Evolutionary conservation across 1,139 yeast genomes (phyloP).

Genomic region (Suhomyces wounanorum): DNA sequence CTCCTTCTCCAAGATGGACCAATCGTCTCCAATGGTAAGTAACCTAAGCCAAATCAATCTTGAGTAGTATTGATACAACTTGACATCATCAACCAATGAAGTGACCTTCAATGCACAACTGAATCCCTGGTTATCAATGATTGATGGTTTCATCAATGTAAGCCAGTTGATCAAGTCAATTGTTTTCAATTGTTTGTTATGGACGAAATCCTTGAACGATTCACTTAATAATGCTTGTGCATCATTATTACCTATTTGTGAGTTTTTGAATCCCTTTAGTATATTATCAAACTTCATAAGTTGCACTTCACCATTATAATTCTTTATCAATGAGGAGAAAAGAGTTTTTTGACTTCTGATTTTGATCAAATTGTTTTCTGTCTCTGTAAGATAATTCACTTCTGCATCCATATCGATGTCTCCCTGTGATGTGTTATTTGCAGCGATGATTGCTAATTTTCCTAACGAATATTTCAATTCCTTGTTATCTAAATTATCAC

Average conservation of each 20-base stretch:
- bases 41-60: slow-evolving; percentile 64
- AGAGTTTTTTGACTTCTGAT: slow-evolving; percentile 52
- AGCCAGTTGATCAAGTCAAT: slow-evolving; percentile 57
- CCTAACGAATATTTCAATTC: slow-evolving; percentile 70
- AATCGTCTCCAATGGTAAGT: slow-evolving; percentile 56
- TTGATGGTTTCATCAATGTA: slow-evolving; percentile 49
- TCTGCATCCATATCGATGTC: slow-evolving; percentile 22
- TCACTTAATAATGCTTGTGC: slow-evolving; percentile 27
- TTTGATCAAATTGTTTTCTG: slow-evolving; percentile 50
- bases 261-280: slow-evolving; percentile 26
- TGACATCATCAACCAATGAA: slow-evolving; percentile 30
- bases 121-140: slow-evolving; percentile 27
- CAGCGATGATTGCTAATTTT: slow-evolving; percentile 53
- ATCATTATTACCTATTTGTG: slow-evolving; percentile 16
- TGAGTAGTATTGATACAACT: slow-evolving; percentile 23
- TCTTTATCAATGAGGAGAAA: slow-evolving; percentile 31
- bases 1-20: slow-evolving; percentile 49
- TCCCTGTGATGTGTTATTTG: slow-evolving; percentile 12
- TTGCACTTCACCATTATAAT: slow-evolving; percentile 24
- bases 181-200: slow-evolving; percentile 42
- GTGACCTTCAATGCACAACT: slow-evolving; percentile 41
- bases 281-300: slow-evolving; percentile 23
- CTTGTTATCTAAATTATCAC: slow-evolving; percentile 49
- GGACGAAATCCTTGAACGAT: slow-evolving; percentile 37
- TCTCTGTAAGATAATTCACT: slow-evolving; percentile 27